phyloP scores from a whole-genome alignment of 257 asterid species.

The Capsicum baccatum region DNA sequence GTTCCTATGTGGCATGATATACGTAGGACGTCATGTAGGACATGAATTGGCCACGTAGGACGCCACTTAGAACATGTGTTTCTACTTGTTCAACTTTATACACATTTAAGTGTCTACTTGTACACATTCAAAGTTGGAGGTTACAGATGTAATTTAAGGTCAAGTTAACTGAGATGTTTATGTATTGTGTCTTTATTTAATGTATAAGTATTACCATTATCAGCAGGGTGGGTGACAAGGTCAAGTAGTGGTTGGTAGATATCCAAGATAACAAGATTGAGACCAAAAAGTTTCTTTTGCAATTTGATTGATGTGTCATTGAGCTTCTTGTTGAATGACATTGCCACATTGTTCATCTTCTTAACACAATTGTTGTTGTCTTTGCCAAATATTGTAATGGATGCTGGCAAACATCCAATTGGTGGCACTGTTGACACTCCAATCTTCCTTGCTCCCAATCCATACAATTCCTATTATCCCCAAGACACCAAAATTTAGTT shows the following conservation, averaged over 20 bases:
- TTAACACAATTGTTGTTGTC: conserved; percentile 69
- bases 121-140: too few relatives aligned
- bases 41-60: too few relatives aligned
- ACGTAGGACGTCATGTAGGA: too few relatives aligned
- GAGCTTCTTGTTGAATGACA: conserved; percentile 73
- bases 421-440: conserved; percentile 94
- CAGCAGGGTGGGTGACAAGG: conserved; percentile 65
- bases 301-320: conserved; percentile 66
- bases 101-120: too few relatives aligned
- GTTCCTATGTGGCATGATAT: too few relatives aligned
- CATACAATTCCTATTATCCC: conserved; percentile 44
- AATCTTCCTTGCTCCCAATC: conserved; percentile 80
- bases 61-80: too few relatives aligned
- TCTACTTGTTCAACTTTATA: too few relatives aligned
- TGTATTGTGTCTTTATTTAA: too few relatives aligned
- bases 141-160: too few relatives aligned
- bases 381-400: conserved; percentile 76
- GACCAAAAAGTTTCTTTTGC: conserved; percentile 54
- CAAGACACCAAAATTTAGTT: background rate
- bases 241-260: conserved; percentile 70
- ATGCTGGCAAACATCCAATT: conserved; percentile 80
- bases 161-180: too few relatives aligned
- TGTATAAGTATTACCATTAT: conserved; percentile 52
- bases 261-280: conserved; percentile 74
- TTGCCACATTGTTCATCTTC: conserved; percentile 64